A percentile compares a stretch with the other conserved stretches of the same genome.
These are phyloP conservation scores for Mycena rebaudengoi DNA, from an alignment of 768 basidiomycete genomes.

Conservation along the genomic window DNA sequence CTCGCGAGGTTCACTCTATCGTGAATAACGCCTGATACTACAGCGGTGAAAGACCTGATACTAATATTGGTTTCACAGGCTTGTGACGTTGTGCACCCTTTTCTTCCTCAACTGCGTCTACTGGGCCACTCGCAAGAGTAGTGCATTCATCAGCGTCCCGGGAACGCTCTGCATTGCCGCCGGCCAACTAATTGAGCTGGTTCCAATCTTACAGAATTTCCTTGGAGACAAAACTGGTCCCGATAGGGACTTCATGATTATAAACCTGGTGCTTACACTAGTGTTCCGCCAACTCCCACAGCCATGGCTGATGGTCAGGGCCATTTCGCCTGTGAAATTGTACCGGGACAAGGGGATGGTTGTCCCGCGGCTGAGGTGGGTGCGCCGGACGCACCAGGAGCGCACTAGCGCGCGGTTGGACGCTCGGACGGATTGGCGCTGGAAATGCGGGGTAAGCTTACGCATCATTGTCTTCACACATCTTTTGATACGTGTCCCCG, in stretches of 20 bases:
- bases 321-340: not conserved
- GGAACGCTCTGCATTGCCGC: not conserved
- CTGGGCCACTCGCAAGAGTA: not conserved
- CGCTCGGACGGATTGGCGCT: not conserved
- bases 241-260: no score
- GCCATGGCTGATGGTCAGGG: not conserved
- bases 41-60: no score
- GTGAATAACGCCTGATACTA: no score
- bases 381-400: slow-evolving; percentile 2
- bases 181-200: not conserved
- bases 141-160: not conserved
- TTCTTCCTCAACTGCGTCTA: not conserved
- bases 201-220: no score
- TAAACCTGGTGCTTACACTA: not conserved
- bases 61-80: no score
- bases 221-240: no score
- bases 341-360: not conserved
- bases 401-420: not conserved
- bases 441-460: not conserved
- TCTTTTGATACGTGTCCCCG: not conserved
- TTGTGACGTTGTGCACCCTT: not conserved
- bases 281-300: not conserved
- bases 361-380: not conserved
- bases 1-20: not conserved
- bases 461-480: no score